A percentile compares a stretch with the other conserved stretches of the same genome.
Evolutionary conservation across 2,329 filamentous ascomycete genomes (phyloP).

Genomic region (Penicillium sp.): DNA sequence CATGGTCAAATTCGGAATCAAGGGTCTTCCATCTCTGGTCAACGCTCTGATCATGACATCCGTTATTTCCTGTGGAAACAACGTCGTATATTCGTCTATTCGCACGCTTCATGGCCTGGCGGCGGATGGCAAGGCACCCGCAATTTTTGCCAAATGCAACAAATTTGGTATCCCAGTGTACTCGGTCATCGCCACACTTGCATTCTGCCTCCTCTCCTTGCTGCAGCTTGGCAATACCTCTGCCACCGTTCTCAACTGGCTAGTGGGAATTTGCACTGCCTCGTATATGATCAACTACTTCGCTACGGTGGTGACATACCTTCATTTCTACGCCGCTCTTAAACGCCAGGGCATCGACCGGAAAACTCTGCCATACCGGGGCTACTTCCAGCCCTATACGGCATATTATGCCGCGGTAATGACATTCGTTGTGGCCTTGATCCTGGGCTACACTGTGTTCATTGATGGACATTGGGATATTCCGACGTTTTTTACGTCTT

Average conservation of each 20-base stretch:
- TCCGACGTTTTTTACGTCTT: constrained; percentile 69
- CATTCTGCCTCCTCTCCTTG: constrained; percentile 69
- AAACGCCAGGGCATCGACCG: constrained; percentile 67
- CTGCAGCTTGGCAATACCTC: constrained; percentile 66
- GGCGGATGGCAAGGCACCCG: constrained; percentile 63
- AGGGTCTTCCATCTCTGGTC: constrained; percentile 64
- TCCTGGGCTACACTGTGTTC: constrained; percentile 73
- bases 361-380: constrained; percentile 67
- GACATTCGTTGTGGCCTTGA: constrained; percentile 67
- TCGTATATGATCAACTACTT: constrained; percentile 40
- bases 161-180: constrained; percentile 68
- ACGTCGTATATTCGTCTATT: constrained; percentile 64
- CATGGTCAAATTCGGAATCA: constrained; percentile 64
- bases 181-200: constrained; percentile 64
- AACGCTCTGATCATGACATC: constrained; percentile 70
- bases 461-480: constrained; percentile 64
- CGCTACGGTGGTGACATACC: constrained; percentile 67
- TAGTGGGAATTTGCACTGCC: constrained; percentile 33
- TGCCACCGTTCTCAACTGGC: constrained; percentile 60
- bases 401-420: constrained; percentile 65
- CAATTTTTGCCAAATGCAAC: constrained; percentile 51
- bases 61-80: constrained; percentile 66
- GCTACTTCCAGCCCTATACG: constrained; percentile 67
- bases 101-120: constrained; percentile 66
- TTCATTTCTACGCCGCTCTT: constrained; percentile 69